Conservation (phyloP, 2,329 filamentous ascomycete genomes). For the Claviceps arundinis region DNA sequence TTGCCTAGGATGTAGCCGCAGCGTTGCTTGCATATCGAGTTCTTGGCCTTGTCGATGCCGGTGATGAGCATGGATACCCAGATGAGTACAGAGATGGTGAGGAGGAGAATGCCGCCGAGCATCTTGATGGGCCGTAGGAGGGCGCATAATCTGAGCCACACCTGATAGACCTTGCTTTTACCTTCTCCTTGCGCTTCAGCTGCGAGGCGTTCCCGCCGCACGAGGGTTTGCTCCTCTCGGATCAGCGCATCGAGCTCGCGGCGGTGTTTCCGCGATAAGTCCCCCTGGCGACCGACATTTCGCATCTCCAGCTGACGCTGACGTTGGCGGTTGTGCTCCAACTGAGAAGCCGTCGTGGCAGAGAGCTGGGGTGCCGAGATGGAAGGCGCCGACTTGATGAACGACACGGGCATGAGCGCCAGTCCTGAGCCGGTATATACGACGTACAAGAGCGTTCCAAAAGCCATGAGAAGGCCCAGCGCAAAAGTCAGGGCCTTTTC, state of each 20-base stretch:
- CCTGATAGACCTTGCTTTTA: conserved; percentile 56
- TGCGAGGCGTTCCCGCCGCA: conserved; percentile 77
- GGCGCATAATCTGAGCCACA: conserved; percentile 70
- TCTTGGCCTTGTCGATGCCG: conserved; percentile 88
- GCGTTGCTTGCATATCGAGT: conserved; percentile 78
- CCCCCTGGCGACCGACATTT: conserved; percentile 60
- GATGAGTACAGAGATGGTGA: conserved; percentile 60
- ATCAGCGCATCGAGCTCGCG: conserved; percentile 77
- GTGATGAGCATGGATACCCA: conserved; percentile 93
- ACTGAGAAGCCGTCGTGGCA: conserved; percentile 62
- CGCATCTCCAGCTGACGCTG: conserved; percentile 85
- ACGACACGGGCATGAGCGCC: conserved; percentile 73
- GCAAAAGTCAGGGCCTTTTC: conserved; percentile 87
- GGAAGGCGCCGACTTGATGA: conserved; percentile 84
- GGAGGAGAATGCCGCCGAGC: conserved; percentile 65
- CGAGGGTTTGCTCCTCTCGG: conserved; percentile 82
- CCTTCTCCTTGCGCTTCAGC: conserved; percentile 69
- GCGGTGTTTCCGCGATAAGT: conserved; percentile 71
- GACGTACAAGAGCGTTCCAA: conserved; percentile 76
- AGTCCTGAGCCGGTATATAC: conserved; percentile 83
- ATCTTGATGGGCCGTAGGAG: conserved; percentile 82
- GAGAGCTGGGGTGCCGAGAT: conserved; percentile 70
- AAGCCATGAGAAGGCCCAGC: conserved; percentile 72
- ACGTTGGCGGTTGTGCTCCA: conserved; percentile 80
- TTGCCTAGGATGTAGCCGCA: conserved; percentile 85